These are phyloP conservation scores for Sanghuangporus weigelae DNA, from an alignment of 1,284 basidiomycete genomes.

Conservation along the genomic window DNA sequence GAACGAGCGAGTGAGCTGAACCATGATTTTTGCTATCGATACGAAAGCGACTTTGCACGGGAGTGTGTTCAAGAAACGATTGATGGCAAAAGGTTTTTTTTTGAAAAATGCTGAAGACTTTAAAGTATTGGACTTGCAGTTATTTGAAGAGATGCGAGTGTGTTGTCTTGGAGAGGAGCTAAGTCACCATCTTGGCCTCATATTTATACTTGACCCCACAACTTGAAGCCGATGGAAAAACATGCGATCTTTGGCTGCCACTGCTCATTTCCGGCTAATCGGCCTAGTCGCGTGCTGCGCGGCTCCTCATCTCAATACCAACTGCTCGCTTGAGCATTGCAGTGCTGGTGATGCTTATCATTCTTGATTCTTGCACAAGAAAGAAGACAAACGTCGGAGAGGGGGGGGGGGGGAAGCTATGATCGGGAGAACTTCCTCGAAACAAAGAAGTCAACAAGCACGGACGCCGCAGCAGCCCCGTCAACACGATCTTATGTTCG, in stretches of 20 bases:
- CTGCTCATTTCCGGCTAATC: neutral
- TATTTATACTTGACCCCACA: neutral
- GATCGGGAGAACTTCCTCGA: neutral
- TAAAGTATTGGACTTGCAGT: neutral
- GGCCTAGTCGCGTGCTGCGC: neutral
- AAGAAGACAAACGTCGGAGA: neutral
- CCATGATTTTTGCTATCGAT: neutral
- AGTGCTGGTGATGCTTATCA: neutral
- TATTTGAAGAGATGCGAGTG: neutral
- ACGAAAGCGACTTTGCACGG: neutral
- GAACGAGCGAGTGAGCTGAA: neutral
- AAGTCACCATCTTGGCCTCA: neutral
- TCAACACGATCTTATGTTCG: neutral
- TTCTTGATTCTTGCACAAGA: neutral
- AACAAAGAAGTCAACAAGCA: neutral
- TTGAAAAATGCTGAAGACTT: neutral
- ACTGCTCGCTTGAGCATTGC: neutral
- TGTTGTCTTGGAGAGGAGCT: neutral
- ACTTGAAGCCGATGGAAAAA: too few relatives aligned
- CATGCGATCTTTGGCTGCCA: neutral
- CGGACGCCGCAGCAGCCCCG: neutral
- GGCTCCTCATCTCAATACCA: neutral
- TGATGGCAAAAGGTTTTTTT: neutral
- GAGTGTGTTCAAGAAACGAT: neutral
- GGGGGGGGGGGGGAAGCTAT: neutral